Percentiles rank a stretch among this genome's conserved stretches.
Evolutionary conservation across 2,329 filamentous ascomycete species (phyloP).

Genomic region (Exophiala sp.): DNA sequence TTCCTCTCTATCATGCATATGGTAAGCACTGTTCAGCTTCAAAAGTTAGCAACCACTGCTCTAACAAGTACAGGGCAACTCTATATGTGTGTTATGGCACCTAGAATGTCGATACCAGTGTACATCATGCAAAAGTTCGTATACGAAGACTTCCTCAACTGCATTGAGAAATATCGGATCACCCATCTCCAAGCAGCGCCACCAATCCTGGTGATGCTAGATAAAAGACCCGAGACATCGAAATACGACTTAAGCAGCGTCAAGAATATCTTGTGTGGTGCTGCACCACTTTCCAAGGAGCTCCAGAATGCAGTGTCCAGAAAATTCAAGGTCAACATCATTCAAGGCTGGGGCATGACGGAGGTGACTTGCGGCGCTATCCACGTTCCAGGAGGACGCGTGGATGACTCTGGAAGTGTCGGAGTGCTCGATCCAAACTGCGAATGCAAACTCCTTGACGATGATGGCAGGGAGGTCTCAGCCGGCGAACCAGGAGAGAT

Average conservation of each 20-base stretch:
- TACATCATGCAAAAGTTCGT: constrained; percentile 62
- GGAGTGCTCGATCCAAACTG: constrained; percentile 55
- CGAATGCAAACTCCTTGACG: constrained; percentile 53
- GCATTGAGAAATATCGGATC: constrained; percentile 52
- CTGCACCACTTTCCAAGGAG: constrained; percentile 49
- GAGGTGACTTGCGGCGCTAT: constrained; percentile 47
- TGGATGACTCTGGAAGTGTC: constrained; percentile 47
- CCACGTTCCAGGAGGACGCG: constrained; percentile 41
- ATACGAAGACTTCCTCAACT: constrained; percentile 52
- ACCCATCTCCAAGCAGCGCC: constrained; percentile 55
- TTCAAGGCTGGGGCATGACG: constrained; percentile 62
- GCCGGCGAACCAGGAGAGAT: constrained; percentile 41
- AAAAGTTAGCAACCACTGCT: constrained; percentile 51
- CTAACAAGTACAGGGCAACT: constrained; percentile 26
- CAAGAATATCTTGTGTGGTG: constrained; percentile 48
- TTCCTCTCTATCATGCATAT: constrained; percentile 45
- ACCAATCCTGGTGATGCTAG: constrained; percentile 57
- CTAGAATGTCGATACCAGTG: constrained; percentile 35
- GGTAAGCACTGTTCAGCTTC: constrained; percentile 36
- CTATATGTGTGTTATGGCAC: too few relatives aligned
- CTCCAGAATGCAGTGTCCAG: constrained; percentile 48
- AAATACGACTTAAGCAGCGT: constrained; percentile 54
- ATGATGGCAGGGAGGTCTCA: constrained; percentile 50
- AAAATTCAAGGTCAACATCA: constrained; percentile 39
- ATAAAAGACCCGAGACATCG: constrained; percentile 50